Evolutionary conservation across 768 basidiomycete species (phyloP), one percentile per base, ranked within the genome.

Genomic region (Mrakia frigida): DNA sequence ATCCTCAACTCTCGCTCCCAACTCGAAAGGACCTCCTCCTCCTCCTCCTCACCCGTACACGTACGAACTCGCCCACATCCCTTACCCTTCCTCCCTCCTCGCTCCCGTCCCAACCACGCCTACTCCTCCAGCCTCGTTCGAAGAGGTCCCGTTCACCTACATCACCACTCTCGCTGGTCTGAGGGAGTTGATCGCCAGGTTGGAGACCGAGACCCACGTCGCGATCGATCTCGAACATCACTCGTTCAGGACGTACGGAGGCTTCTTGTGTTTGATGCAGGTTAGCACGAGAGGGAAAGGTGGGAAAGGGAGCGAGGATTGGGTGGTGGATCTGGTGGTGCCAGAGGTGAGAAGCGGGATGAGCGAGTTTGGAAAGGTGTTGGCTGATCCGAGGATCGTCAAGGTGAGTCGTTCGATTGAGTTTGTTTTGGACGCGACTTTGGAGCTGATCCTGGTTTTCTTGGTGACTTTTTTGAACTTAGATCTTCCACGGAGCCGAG

Each of bases 201-300:
- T 98, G n/a, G 81, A 82, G 7, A 87, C 86, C n/a, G 56, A 77
- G 61, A 53, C 76, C 6, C 70, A 84, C 35, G 94, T 98, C 73
- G 96, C 97, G 0, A 87, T 99, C 35, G 97, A 99, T 84, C 85
- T 99, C 39, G 96, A 99, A 84, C 92, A 98, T 81, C 94, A 98
- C 85, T 90, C 88, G 78, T 92, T 91, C 80, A 87, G 94, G 52
- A 89, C 90, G 6, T 98, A 91, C 82, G 83, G 84, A 16, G 96
- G 97, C 2, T 93, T 98, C 80, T 86, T 97, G 35, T 97, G 94
- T 81, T 85, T 99, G 74, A 96, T 98, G 89, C 94, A 96, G 82
- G 87, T 95, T 77, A 92, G 91, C 56, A 18, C 43, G 14, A 13
- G n/a, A 31, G 56, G 68, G 28, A 56, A 59, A 31, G 56, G 18